Evolutionary conservation across 2,329 filamentous ascomycete genomes (phyloP), one percentile per base, ranked within the genome.

Genomic region (Elsinoe perseae): DNA sequence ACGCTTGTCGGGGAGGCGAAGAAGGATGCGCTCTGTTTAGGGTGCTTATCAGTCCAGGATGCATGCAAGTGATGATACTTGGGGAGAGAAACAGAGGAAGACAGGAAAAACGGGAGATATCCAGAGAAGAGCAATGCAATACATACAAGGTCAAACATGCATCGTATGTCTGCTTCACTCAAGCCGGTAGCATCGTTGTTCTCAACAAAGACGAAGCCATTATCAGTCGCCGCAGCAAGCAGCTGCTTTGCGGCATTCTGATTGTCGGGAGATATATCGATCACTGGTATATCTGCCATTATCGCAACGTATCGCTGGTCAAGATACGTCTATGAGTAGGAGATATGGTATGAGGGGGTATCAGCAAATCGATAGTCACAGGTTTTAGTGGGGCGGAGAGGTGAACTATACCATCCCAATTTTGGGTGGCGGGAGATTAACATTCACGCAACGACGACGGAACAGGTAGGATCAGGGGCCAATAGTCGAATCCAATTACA

Each of bases 151-250:
- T 78, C 73, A 74, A 96, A 97, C 7, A 86, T 84, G 43, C 76
- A 74, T 8, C 87, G 78, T 38, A 96, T 82, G 54, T 84, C 80
- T 25, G 78, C 71, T 0, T 78, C 72, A 0, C 85, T 75, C 48
- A 96, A 88, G 5, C 62, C 62, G 25, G 60, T 60, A n/a, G 61
- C 61, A 59, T 86, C 85, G 20, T 82, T 79, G 66, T 89, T 91
- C 66, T 83, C 85, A 65, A 97, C 83, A 68, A 93, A 97, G 59
- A 96, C 81, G 70, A 97, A 97, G 59, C 92, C 92, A 71, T 90
- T 86, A 55, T 85, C 83, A 34, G 83, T 81, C 1, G 90, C 91
- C 1, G 92, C 92, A 59, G 86, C 80, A 40, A 96, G 82, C 40
- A 97, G 74, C 57, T 77, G 78, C 60, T 83, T 79, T 56, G 81